phyloP scores from a whole-genome alignment of 1,284 basidiomycete genomes.

The Irpex sp. region DNA sequence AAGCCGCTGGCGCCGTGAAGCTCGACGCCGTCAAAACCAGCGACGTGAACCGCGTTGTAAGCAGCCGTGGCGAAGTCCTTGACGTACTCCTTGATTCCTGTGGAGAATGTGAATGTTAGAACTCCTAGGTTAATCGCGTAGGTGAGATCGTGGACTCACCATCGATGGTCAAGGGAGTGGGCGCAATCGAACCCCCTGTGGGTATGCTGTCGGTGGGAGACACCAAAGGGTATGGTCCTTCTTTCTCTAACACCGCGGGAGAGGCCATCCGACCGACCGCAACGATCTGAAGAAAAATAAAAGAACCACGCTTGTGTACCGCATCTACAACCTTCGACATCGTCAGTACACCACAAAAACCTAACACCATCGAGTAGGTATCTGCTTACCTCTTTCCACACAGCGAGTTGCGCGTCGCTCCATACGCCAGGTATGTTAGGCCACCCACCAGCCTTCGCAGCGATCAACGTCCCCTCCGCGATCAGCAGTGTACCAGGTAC shows the following conservation, averaged over 20 bases:
- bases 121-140: neutral
- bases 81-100: slow-evolving; percentile 18
- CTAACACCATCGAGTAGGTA: too few relatives aligned
- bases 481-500: slow-evolving; percentile 45
- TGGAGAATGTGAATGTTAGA: neutral
- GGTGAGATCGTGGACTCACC: neutral
- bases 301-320: slow-evolving; percentile 31
- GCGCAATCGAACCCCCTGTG: slow-evolving; percentile 23
- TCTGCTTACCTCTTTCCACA: slow-evolving; percentile 42
- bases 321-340: slow-evolving; percentile 24
- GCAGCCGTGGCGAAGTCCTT: slow-evolving; percentile 20
- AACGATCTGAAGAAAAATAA: slow-evolving; percentile 46
- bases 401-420: slow-evolving; percentile 39
- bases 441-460: slow-evolving; percentile 34
- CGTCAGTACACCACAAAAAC: too few relatives aligned
- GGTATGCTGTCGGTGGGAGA: slow-evolving; percentile 41
- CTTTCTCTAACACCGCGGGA: slow-evolving; percentile 24
- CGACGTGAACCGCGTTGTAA: slow-evolving; percentile 20
- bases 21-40: neutral
- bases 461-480: slow-evolving; percentile 44
- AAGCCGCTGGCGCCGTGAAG: slow-evolving; percentile 27
- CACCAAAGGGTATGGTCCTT: slow-evolving; percentile 28
- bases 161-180: neutral
- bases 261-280: slow-evolving; percentile 38
- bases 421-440: slow-evolving; percentile 40